Base-by-base conservation (phyloP, 2,329 filamentous ascomycete genomes). In the Akanthomyces muscarius region DNA sequence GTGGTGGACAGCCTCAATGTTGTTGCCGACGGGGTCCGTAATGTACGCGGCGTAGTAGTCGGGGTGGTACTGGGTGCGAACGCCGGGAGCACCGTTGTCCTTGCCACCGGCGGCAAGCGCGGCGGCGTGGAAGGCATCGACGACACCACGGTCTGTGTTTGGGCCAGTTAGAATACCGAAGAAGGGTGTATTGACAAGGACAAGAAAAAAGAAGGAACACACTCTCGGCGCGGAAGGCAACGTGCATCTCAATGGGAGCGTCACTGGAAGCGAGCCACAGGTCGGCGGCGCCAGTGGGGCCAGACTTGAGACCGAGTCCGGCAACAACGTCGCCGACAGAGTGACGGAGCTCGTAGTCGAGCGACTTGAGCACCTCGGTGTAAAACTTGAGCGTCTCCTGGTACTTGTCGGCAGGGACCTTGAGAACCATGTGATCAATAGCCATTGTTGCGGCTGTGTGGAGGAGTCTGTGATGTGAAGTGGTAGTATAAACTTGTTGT, bases 1-100 rank as follows among this genome's bases (percentile, higher is more conserved):
- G 41, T 63, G 62, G 55, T 58, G 44, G 42, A 81, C 73, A 58
- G 75, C 76, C 71, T 84, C 82, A 51, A 83, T 76, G 66, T 84
- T 84, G 67, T 84, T 84, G 0, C 82, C 81, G 4, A 74, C 70
- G 1, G 81, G 80, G 67, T 84, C 81, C 47, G 76, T 68, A 6
- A 83, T 74, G 71, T 80, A 85, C 0, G 81, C 80, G 1, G 69
- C 81, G 59, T 83, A 85, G 68, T 84, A 84, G 6, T 73, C 73
- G 16, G 75, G 68, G 51, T 75, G 74, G 67, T 82, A 83, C 16
- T 80, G 69, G 4, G 74, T 63, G 48, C 80, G 71, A 14, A 74
- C 38, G 0, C 82, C 82, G 0, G 82, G 82, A 18, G 74, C 69
- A 4, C 82, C 82, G 66, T 84, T 83, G 67, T 78, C 77, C 38